These are phyloP conservation scores for Bassia scoparia DNA, from an alignment of 148 eudicot species.

Conservation along the genomic window DNA sequence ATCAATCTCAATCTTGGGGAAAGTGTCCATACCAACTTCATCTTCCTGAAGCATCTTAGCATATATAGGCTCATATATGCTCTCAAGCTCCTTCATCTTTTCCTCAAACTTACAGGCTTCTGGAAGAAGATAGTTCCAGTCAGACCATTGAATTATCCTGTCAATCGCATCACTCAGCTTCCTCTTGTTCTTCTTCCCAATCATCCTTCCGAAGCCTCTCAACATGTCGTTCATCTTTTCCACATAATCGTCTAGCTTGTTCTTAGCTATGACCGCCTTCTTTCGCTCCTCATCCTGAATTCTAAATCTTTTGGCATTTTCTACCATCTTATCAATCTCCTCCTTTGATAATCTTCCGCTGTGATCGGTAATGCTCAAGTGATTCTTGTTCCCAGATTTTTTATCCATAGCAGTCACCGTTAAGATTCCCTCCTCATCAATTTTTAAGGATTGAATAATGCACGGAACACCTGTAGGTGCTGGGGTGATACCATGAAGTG, in stretches of 20 bases:
- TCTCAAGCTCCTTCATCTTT: conserved; percentile 26
- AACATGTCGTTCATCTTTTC: conserved; percentile 22
- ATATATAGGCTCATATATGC: conserved; percentile 19
- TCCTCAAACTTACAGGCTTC: conserved; percentile 22
- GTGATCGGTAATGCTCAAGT: too few relatives aligned
- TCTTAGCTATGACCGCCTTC: conserved; percentile 23
- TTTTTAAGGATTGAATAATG: too few relatives aligned
- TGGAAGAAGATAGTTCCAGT: conserved; percentile 6
- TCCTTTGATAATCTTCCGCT: conserved; percentile 12
- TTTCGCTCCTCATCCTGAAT: conserved; percentile 24
- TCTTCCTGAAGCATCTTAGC: conserved; percentile 26
- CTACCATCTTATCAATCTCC: conserved; percentile 24
- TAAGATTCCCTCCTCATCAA: too few relatives aligned
- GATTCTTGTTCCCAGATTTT: too few relatives aligned
- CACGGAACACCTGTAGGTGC: too few relatives aligned
- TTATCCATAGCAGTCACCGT: too few relatives aligned
- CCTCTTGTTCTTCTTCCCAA: conserved; percentile 17
- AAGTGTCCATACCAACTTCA: conserved; percentile 7
- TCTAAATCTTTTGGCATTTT: conserved; percentile 20
- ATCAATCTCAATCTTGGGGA: neutral
- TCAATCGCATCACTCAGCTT: conserved; percentile 21
- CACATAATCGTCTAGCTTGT: conserved; percentile 14
- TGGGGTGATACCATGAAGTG: too few relatives aligned
- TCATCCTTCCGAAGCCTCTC: conserved; percentile 13
- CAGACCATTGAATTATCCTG: conserved; percentile 6